Evolutionary conservation across 139 green algal genomes (phyloP), one percentile per base, ranked within the genome.

Genomic region (Picochlorum sp.): DNA sequence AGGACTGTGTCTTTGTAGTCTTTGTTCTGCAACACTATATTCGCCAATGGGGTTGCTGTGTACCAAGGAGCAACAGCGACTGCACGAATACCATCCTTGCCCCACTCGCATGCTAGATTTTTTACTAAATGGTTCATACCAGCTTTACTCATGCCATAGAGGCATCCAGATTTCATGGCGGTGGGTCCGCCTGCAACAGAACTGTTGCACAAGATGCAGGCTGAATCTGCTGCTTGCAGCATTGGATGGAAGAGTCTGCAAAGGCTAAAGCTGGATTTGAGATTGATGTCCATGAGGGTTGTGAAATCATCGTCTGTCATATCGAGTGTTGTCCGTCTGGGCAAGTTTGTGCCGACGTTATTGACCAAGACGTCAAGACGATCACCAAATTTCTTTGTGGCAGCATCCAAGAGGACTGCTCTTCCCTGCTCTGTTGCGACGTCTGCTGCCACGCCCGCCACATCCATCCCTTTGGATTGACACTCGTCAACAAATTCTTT

Each of bases 11-110:
- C 57, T 47, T 74, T 62, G 49, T 76, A 82, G 30, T 66, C 61
- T 45, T 75, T 23, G 45, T 90, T 51, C 47, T 79, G 49, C 28
- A 90, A 49, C 24, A 83, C 63, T 65, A 80, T 69, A 41, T 77
- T 67, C 2, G 85, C 83, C 45, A 95, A 62, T 0, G 74, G 74
- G 0, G 91, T 96, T 23, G 72, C 70, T 18, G 80, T 96, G 77
- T 97, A 97, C 69, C 91, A 95, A 2, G 92, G 92, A n/a, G 85
- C 81, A 15, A 98, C 82, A 0, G 74, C 56, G 56, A 96, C 92
- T 11, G 91, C 83, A 0, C 91, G 70, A 37, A 98, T 93, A 20
- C 79, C 75, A 51, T 95, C 63, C 31, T 26, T 38, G 0, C 85
- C 92, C 91, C 91, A 97, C 62, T 97, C 91, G 54, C 82, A 91